Base-by-base conservation (phyloP, 2,329 filamentous ascomycete genomes). In the Sporothrix brasiliensis region DNA sequence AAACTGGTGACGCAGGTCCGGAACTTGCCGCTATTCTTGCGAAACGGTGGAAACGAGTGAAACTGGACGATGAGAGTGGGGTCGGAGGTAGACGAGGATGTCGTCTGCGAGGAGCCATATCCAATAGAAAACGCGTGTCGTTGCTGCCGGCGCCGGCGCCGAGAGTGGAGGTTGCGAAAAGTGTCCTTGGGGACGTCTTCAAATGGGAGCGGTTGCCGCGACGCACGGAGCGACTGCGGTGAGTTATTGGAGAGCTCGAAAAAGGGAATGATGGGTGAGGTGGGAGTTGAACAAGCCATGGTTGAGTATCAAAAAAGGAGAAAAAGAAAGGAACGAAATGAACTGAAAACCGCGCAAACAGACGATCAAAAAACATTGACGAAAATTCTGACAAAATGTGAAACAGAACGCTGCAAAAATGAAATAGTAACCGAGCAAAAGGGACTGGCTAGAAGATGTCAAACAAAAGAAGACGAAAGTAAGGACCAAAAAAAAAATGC, bases 11-110 rank as follows among this genome's bases (percentile, higher is more conserved):
- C 16, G 21, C 19, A 21, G 16, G 16, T 39, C 39, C 41, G 39
- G 34, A 56, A 47, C 4, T 19, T 5, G 14, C 50, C 19, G n/a
- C 16, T 9, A 39, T 44, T 56, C 50, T 68, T 52, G 3, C 21
- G 66, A 39, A 68, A 68, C 9, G 66, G 66, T 3, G 66, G 66
- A 16, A 68, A 68, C 13, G 66, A 58, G 9, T 56, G 53, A 39
- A 68, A 39, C 39, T 14, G 16, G 52, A 11, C n/a, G 39, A 47
- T 16, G 16, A 24, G 6, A n/a, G 24, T 39, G 9, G 24, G 7
- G n/a, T 44, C 52, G 4, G 58, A 27, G 13, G 58, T 47, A 16
- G 21, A 19, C 11, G 56, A 44, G n/a, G 56, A 10, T 16, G 52
- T 4, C 13, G 66, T 14, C 50, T 16, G 34, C 13, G 52, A 16